These are phyloP conservation scores for Penicillium sp. DNA, from an alignment of 2,329 filamentous ascomycete species.

Conservation along the genomic window DNA sequence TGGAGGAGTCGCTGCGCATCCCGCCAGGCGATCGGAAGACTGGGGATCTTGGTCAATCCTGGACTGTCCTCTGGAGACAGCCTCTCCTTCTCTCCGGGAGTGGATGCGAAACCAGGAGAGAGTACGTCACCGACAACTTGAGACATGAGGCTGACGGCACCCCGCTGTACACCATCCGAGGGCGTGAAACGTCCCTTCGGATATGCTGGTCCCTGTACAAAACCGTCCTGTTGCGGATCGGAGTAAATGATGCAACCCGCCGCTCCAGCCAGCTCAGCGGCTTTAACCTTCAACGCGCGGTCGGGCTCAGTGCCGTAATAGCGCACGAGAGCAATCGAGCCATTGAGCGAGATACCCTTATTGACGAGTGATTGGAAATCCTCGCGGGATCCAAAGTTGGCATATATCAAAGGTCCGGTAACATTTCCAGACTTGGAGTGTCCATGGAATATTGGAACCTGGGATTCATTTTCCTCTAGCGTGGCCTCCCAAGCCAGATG, in stretches of 20 bases:
- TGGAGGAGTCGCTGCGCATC: conserved; percentile 77
- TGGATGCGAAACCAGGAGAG: conserved; percentile 72
- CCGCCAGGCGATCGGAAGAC: conserved; percentile 81
- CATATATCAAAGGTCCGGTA: conserved; percentile 80
- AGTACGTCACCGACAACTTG: conserved; percentile 88
- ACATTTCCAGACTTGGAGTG: conserved; percentile 83
- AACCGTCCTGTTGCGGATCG: conserved; percentile 81
- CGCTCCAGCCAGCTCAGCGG: conserved; percentile 80
- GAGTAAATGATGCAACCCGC: conserved; percentile 87
- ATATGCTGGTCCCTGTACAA: conserved; percentile 64
- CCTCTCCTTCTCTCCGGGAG: conserved; percentile 50
- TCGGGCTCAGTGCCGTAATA: conserved; percentile 71
- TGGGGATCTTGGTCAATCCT: conserved; percentile 77
- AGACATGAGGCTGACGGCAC: conserved; percentile 71
- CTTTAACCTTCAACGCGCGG: conserved; percentile 76
- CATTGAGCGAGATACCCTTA: conserved; percentile 66
- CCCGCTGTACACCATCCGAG: conserved; percentile 74
- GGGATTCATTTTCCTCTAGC: conserved; percentile 74
- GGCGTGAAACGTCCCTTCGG: conserved; percentile 78
- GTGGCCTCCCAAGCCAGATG: conserved; percentile 70
- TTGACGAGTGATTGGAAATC: conserved; percentile 73
- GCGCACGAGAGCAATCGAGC: conserved; percentile 77
- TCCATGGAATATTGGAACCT: conserved; percentile 79
- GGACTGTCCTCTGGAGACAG: conserved; percentile 64
- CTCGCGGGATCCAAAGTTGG: conserved; percentile 79